Base-by-base conservation (phyloP, 202 grass and related monocot genomes). In the Digitaria exilis region DNA sequence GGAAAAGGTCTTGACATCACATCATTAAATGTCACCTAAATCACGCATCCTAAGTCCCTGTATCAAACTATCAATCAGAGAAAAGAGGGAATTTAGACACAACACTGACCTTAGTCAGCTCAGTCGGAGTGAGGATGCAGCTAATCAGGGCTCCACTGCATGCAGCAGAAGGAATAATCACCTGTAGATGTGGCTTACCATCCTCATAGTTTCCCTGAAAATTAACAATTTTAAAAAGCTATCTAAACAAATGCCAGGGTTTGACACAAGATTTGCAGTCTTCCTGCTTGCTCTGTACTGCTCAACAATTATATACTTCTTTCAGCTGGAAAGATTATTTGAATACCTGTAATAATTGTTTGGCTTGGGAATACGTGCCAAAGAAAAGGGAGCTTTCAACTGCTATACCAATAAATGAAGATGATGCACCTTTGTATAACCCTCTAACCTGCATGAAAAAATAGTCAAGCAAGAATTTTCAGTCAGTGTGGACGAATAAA, bases 371-470 rank as follows among this genome's bases (percentile, higher is more conserved):
- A 86, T 98, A 98, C 30, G 88, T 93, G 73, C 95, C 95, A 82
- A 98, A 98, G 56, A 93, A 89, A 75, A 98, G 82, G 34, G 95
- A 95, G 77, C 95, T 98, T 87, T 98, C 95, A 79, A 95, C 55
- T 77, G 95, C 92, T 80, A 91, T 95, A 73, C 95, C 92, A 64
- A 95, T 65, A 86, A 98, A 98, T 70, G 95, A 93, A 90, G 95
- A 95, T 60, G 95, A 98, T 11, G 92, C 95, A 71, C 95, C 95
- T 90, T 82, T 91, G 91, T 95, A 95, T 72, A 95, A 55, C 60
- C 95, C 95, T 88, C 79, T 98, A 78, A 93, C 76, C 95, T 98
- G 89, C 6, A 70, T 76, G 48, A 28, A 86, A 51, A 91, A 87
- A 87, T 46, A 84, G 58, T 43, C 34, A 91, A 46, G 9, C 51